Evolutionary conservation across 257 asterid species (phyloP), one percentile per base, ranked within the genome.

Genomic region (Plantago major): DNA sequence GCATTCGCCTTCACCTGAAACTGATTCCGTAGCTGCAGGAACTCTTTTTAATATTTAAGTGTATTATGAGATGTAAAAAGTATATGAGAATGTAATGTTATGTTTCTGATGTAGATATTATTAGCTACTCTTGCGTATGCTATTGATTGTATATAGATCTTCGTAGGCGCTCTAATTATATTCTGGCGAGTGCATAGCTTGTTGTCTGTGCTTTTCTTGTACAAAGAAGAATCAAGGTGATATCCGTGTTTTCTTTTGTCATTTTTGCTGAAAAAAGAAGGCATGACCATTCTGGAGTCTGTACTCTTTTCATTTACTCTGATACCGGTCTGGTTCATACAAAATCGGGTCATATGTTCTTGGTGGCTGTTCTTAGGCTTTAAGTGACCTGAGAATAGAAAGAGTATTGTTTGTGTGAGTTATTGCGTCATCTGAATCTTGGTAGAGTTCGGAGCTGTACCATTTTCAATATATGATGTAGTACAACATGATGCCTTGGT

Each of bases 1-100:
- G 76, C 73, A 72, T 58, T 62, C 45, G 11, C 66, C 45, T 65
- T 74, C 89, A 37, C 83, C 88, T 30, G 88, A 80, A 60, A 50
- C 82, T 72, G 62, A 77, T 69, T 63, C 73, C 18, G 9, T 72
- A 26, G 73, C 70, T 48, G 53, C 75, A 67, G 86, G 81, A 62
- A 63, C 64, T 67, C 58, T 68, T 46, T 81, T 73, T 68, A 74
- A 74, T 71, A 58, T 80, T 58, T 75, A 62, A 69, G 46, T 7
- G 69, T 58, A 55, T 42, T 26, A n/a, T 67, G 64, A 58, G 40
- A 33, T 5, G 40, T 33, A 33, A 3, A 7, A 33, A 33, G 40
- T 2, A 4, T 4, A 7, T n/a, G 48, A 55, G 26, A 60, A 46
- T 22, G 48, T 64, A 40, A n/a, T 43, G 14, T 49, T 17, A 17